Percentiles rank a stretch among this genome's conserved stretches.
Evolutionary conservation across 2,329 filamentous ascomycete species (phyloP).

Genomic region (Alternaria novae-zelandiae): DNA sequence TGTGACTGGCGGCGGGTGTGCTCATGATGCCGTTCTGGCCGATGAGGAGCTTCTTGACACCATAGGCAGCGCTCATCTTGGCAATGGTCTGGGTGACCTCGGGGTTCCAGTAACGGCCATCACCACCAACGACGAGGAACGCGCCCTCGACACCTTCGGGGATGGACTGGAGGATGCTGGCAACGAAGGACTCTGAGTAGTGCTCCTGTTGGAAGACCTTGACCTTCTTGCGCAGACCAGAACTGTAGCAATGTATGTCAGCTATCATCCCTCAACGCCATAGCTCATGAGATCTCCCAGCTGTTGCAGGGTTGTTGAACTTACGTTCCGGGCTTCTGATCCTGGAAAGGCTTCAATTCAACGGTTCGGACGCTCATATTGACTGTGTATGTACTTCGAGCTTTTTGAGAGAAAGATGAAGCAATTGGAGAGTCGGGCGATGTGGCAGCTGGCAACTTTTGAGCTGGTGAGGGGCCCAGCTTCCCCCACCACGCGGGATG

Average conservation of each 20-base stretch:
- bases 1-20: conserved; percentile 92
- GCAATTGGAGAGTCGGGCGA: conserved; percentile 20
- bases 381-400: conserved; percentile 26
- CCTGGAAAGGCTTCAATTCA: conserved; percentile 81
- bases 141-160: conserved; percentile 88
- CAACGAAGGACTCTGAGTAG: conserved; percentile 95
- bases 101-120: conserved; percentile 96
- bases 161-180: conserved; percentile 93
- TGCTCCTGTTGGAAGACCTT: conserved; percentile 93
- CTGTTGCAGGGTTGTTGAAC: conserved; percentile 41
- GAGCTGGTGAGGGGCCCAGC: conserved; percentile 37
- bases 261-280: conserved; percentile 23
- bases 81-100: conserved; percentile 96
- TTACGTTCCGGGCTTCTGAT: conserved; percentile 99
- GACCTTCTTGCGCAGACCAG: conserved; percentile 98
- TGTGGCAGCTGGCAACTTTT: conserved; percentile 35
- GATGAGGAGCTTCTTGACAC: conserved; percentile 97
- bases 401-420: conserved; percentile 25
- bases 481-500: conserved; percentile 35
- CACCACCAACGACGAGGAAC: conserved; percentile 94
- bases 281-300: conserved; percentile 8
- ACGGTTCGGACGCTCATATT: conserved; percentile 77
- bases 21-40: conserved; percentile 96
- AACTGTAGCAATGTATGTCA: conserved; percentile 62
- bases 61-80: conserved; percentile 95